Percentiles rank a stretch among this genome's conserved stretches.
Evolutionary conservation across 2,329 filamentous ascomycete species (phyloP).

Genomic region (Elsinoe arachidis): DNA sequence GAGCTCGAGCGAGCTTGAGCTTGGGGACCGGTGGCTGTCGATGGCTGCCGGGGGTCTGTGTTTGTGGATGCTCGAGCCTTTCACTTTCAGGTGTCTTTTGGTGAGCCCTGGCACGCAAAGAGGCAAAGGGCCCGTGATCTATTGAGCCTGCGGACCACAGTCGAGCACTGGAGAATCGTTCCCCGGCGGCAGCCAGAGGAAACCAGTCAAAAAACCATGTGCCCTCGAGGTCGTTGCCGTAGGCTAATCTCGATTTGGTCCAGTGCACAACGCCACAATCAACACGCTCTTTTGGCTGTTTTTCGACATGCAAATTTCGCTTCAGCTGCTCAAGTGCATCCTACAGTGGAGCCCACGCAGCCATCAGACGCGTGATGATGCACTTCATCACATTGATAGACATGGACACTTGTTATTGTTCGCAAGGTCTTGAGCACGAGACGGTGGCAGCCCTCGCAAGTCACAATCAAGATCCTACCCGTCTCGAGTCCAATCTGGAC

Average conservation of each 20-base stretch:
- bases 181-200: slow-evolving; percentile 2
- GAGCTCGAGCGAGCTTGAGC: neutral
- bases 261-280: neutral
- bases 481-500: neutral
- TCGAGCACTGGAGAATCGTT: neutral
- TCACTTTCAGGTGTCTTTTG: too few species aligned
- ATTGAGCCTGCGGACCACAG: slow-evolving; percentile 5
- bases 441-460: neutral
- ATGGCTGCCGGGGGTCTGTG: neutral
- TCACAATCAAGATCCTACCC: neutral
- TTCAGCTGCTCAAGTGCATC: slow-evolving; percentile 11
- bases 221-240: neutral
- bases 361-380: neutral
- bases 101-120: neutral
- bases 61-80: slow-evolving; percentile 3
- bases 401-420: neutral
- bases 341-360: slow-evolving; percentile 2
- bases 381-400: neutral
- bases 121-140: slow-evolving; percentile 11
- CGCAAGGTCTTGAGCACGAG: too few species aligned
- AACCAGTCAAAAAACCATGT: too few species aligned
- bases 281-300: neutral
- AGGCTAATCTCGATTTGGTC: neutral
- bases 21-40: slow-evolving; percentile 2
- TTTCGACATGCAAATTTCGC: slow-evolving; percentile 5